Evolutionary conservation across 2,329 filamentous ascomycete genomes (phyloP).

Genomic region (Mycosphaerella sp.): DNA sequence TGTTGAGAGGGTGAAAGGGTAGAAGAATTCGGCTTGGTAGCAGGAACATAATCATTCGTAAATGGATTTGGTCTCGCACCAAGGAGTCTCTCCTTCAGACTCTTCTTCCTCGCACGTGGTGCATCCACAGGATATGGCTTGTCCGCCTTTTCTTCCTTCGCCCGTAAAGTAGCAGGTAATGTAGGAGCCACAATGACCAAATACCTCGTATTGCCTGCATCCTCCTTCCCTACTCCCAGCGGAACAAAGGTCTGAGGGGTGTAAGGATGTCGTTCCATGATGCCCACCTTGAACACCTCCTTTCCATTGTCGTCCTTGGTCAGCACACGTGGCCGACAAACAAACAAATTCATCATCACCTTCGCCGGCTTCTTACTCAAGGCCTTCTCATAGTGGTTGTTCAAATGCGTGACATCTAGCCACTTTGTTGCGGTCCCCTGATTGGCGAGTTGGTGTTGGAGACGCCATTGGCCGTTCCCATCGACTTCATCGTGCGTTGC

Average conservation of each 20-base stretch:
- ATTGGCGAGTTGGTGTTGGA: conserved; percentile 60
- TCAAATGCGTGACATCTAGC: conserved; percentile 66
- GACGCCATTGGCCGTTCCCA: conserved; percentile 12
- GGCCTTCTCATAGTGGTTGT: conserved; percentile 63
- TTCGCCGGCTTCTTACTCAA: conserved; percentile 53
- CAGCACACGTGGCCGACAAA: conserved; percentile 63
- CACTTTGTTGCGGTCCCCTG: conserved; percentile 88
- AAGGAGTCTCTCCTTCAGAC: conserved; percentile 38
- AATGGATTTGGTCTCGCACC: conserved; percentile 42
- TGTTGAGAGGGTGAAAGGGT: neutral
- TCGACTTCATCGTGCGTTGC: conserved; percentile 40
- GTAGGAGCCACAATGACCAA: conserved; percentile 86
- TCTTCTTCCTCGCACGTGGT: conserved; percentile 25
- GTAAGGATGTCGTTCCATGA: conserved; percentile 88
- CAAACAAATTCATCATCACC: conserved; percentile 80
- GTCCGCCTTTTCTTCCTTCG: neutral
- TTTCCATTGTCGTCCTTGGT: conserved; percentile 26
- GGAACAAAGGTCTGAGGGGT: conserved; percentile 93
- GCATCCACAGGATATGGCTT: conserved; percentile 39
- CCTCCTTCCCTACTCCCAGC: conserved; percentile 51
- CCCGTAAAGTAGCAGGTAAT: conserved; percentile 41
- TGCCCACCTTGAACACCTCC: conserved; percentile 55
- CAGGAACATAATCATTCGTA: conserved; percentile 45
- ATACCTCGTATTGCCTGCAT: conserved; percentile 50
- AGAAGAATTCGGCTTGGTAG: conserved; percentile 22